Evolutionary conservation across 768 basidiomycete genomes (phyloP).

Genomic region (Rubroboletus satanas): DNA sequence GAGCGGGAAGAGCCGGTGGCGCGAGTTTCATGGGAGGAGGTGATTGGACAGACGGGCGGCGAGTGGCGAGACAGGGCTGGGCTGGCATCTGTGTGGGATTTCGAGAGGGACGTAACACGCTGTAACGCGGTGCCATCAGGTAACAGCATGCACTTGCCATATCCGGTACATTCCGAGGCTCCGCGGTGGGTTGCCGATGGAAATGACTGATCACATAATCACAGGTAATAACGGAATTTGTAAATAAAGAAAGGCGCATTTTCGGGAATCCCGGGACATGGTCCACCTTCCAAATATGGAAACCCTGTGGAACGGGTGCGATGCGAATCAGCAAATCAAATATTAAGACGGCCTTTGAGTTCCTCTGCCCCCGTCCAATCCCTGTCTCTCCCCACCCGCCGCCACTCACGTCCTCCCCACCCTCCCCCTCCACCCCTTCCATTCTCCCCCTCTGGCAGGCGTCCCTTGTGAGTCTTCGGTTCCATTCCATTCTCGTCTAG

Average conservation of each 20-base stretch:
- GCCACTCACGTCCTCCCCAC: slow-evolving; percentile 14
- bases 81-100: slow-evolving; percentile 21
- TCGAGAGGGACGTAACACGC: slow-evolving; percentile 21
- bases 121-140: slow-evolving; percentile 18
- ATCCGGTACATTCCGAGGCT: slow-evolving; percentile 26
- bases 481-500: background rate
- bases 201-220: slow-evolving; percentile 26
- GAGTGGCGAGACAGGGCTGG: slow-evolving; percentile 27
- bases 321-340: slow-evolving; percentile 38
- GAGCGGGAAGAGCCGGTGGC: slow-evolving; percentile 28
- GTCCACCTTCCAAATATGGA: slow-evolving; percentile 14
- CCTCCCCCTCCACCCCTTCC: background rate
- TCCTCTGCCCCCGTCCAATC: slow-evolving; percentile 22
- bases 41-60: slow-evolving; percentile 11
- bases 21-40: slow-evolving; percentile 12
- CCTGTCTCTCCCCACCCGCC: slow-evolving; percentile 22
- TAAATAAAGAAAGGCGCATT: slow-evolving; percentile 24
- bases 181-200: slow-evolving; percentile 32
- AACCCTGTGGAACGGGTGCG: slow-evolving; percentile 23
- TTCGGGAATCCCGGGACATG: slow-evolving; percentile 27
- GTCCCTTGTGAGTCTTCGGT: slow-evolving; percentile 8
- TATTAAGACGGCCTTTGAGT: slow-evolving; percentile 35
- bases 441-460: background rate
- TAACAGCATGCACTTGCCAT: slow-evolving; percentile 26
- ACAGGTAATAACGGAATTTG: slow-evolving; percentile 33